Percentiles rank a stretch among this genome's conserved stretches.
Conservation (phyloP, 441 rosid genomes). For the Gossypium schwendimanii region DNA sequence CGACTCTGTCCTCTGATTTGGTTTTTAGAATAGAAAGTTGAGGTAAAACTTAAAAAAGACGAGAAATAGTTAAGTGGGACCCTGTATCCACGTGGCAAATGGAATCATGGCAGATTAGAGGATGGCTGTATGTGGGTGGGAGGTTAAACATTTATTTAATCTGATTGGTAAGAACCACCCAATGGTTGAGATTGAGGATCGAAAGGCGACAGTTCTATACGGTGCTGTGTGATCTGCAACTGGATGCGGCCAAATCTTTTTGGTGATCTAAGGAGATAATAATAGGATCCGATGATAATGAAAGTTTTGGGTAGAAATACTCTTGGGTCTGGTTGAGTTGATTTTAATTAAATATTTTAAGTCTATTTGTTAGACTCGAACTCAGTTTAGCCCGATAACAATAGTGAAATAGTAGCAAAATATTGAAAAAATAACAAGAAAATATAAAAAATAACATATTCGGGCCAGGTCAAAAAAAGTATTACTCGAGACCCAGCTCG, state of each 20-base stretch:
- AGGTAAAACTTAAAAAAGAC: neutral
- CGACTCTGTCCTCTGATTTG: neutral
- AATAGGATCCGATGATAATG: slow-evolving; percentile 1
- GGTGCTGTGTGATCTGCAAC: slow-evolving; percentile 5
- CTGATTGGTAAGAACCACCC: neutral
- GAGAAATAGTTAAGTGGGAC: neutral
- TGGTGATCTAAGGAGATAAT: neutral
- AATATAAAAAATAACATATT: no score
- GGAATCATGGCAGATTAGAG: neutral
- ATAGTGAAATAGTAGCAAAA: no score
- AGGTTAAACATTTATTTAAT: neutral
- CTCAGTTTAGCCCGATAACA: no score
- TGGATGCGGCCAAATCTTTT: slow-evolving; percentile 14
- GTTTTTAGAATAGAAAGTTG: neutral
- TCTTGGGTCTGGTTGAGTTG: fast-evolving
- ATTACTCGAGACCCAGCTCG: fast-evolving
- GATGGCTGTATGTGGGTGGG: neutral
- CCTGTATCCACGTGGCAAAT: neutral
- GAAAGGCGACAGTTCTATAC: neutral
- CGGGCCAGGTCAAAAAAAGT: no score
- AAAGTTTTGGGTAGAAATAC: no score
- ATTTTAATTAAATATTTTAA: no score
- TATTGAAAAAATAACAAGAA: no score
- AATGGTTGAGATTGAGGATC: slow-evolving; percentile 18
- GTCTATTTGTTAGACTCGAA: no score